Base-by-base conservation (phyloP, 805 yeast species). In the Hanseniaspora meyeri region DNA sequence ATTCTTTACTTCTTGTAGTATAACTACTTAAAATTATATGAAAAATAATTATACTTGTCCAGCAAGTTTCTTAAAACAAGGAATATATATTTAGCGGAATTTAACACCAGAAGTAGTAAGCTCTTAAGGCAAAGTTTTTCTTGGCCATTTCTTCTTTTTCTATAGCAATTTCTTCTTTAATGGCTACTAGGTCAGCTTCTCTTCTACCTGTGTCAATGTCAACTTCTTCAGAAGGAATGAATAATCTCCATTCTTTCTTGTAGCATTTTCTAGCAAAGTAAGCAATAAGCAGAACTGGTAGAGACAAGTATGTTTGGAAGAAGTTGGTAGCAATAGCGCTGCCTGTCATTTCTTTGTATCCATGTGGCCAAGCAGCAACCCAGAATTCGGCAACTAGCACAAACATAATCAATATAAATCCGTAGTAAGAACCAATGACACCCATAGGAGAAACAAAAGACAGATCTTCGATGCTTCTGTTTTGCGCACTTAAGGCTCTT, bases 301-400 rank as follows among this genome's bases (percentile, higher is more conserved):
- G 74, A 12, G 88, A 79, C 62, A 87, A 71, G 68, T 82, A 86
- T 29, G 79, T 72, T 65, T 76, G 71, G 74, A 87, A 87, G 74
- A 87, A 87, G 48, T 62, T 69, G 42, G 68, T 62, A 8, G 86
- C 85, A 31, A 49, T 49, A 12, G 31, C 55, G 20, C 32, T 43
- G 7, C 31, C 14, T 10, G 85, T 83, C 65, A 70, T 73, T 51
- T 84, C 79, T 11, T 68, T 48, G 6, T 59, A 72, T 14, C 80
- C 80, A 49, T 79, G 64, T 57, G 95, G 95, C 75, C 75, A 86
- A 46, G 85, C 70, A 7, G 91, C 90, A 59, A 83, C 75, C 87
- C 91, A 87, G 74, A 87, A 85, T 70, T 86, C 90, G 32, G 89
- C 87, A 58, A 79, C 71, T 58, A 87, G 72, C 60, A 87, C 81